These are phyloP conservation scores for Panicum miliaceum DNA, from an alignment of 176 grass and related monocot species.

Conservation along the genomic window DNA sequence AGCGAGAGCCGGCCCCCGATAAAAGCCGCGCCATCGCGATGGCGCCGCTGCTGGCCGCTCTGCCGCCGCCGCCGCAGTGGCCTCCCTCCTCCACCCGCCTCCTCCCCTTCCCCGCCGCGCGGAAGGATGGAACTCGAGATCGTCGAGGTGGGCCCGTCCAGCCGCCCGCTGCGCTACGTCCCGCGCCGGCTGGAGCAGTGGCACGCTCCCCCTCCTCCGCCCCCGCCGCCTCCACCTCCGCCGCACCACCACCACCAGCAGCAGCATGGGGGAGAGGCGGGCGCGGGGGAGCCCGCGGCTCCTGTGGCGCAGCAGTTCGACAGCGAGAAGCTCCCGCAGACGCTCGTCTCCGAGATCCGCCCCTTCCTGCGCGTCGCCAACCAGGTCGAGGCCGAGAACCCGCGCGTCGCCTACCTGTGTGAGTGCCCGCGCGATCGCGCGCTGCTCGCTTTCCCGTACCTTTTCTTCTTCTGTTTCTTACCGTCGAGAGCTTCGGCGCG, in stretches of 20 bases:
- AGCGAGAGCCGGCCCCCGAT: not conserved
- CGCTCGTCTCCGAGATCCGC: constrained; percentile 69
- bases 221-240: not conserved
- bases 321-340: constrained; percentile 87
- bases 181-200: constrained; percentile 3
- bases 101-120: not conserved
- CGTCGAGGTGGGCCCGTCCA: constrained; percentile 57
- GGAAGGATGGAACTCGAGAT: constrained; percentile 63
- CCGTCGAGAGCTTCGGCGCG: not conserved
- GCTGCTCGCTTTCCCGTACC: not conserved
- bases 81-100: too few species aligned
- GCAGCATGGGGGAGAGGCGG: not conserved
- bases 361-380: constrained; percentile 92
- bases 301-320: constrained; percentile 56
- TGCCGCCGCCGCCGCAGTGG: not conserved
- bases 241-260: constrained; percentile 8
- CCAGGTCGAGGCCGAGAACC: constrained; percentile 72
- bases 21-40: constrained; percentile 46
- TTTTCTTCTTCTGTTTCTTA: not conserved
- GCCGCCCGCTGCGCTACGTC: constrained; percentile 45
- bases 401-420: constrained; percentile 95
- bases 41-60: not conserved
- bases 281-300: not conserved
- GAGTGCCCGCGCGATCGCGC: constrained; percentile 8
- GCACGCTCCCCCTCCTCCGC: constrained; percentile 30